Base-by-base conservation (phyloP, 768 basidiomycete species). In the Ramaria rubella region DNA sequence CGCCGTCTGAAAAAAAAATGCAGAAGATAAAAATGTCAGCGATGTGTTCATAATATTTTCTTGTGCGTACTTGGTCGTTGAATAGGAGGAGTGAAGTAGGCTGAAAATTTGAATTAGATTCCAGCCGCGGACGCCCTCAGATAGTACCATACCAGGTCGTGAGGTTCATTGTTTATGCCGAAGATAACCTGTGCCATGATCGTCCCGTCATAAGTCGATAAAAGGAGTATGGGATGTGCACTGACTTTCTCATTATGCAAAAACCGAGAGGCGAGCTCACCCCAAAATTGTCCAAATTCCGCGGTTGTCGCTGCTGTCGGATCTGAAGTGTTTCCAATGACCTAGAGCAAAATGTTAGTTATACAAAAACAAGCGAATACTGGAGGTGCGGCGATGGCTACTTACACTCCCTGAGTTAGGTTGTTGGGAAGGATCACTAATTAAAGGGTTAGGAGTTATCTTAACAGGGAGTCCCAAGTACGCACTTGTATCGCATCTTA, bases 91-190 rank as follows among this genome's bases (percentile, higher is more conserved):
- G 65, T 15, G 73, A 61, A 4, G 76, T 77, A 8, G 72, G 65
- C 75, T 75, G 24, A 21, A 24, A 56, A n/a, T 42, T n/a, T 29
- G 38, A 27, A 26, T 24, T 48, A 48, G 6, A 44, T 29, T 1
- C 17, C 30, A n/a, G 27, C 34, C n/a, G n/a, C n/a, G n/a, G n/a
- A 51, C 21, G 15, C 1, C 15, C 31, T 11, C 2, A 11, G 23
- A n/a, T 17, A 12, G 33, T 19, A 40, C 51, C 59, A 4, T 49
- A 75, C 75, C 73, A 77, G 74, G 49, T 71, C 69, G 49, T 77
- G 75, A 4, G 76, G 75, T 54, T 77, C 75, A 60, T 77, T 77
- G 63, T 75, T 75, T 42, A 76, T 71, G 3, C 75, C 74, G 60
- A 77, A 77, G n/a, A 77, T 61, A 33, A 77, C 75, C 21, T 72